phyloP scores from a whole-genome alignment of 352 stramenopile genomes.

The Plasmopara halstedii region DNA sequence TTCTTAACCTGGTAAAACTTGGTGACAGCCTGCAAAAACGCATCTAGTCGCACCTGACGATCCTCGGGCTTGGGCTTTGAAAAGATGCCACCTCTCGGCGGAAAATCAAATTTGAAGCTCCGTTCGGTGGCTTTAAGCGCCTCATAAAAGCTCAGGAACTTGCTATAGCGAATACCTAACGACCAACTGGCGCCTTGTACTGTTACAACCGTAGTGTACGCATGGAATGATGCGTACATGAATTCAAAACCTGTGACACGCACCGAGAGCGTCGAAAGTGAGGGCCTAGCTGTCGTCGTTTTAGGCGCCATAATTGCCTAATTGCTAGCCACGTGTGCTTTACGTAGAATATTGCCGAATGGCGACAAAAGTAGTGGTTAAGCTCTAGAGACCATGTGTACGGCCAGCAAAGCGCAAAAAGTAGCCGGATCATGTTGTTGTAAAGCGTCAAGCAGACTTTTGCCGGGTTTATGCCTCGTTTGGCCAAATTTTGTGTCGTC shows the following conservation, averaged over 20 bases:
- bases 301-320: slow-evolving; percentile 5
- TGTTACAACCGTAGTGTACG: slow-evolving; percentile 43
- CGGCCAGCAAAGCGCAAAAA: slow-evolving; percentile 8
- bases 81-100: slow-evolving; percentile 57
- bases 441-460: slow-evolving; percentile 5
- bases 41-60: slow-evolving; percentile 42
- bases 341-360: slow-evolving; percentile 26
- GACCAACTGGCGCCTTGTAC: slow-evolving; percentile 20
- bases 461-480: slow-evolving; percentile 3
- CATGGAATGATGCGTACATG: slow-evolving; percentile 18
- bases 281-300: slow-evolving; percentile 3
- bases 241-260: slow-evolving; percentile 38
- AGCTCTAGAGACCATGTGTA: slow-evolving; percentile 9
- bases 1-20: slow-evolving; percentile 26
- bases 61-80: slow-evolving; percentile 46
- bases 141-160: slow-evolving; percentile 42
- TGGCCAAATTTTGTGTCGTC: slow-evolving; percentile 11
- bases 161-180: slow-evolving; percentile 56
- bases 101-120: slow-evolving; percentile 54
- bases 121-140: slow-evolving; percentile 30
- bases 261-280: slow-evolving; percentile 26
- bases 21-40: slow-evolving; percentile 42
- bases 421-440: slow-evolving; percentile 5
- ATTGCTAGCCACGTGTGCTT: slow-evolving; percentile 4
- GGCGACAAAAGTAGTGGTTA: slow-evolving; percentile 1